phyloP scores from a whole-genome alignment of 192 early-diverging fungal genomes.

The Coemansia sp. region DNA sequence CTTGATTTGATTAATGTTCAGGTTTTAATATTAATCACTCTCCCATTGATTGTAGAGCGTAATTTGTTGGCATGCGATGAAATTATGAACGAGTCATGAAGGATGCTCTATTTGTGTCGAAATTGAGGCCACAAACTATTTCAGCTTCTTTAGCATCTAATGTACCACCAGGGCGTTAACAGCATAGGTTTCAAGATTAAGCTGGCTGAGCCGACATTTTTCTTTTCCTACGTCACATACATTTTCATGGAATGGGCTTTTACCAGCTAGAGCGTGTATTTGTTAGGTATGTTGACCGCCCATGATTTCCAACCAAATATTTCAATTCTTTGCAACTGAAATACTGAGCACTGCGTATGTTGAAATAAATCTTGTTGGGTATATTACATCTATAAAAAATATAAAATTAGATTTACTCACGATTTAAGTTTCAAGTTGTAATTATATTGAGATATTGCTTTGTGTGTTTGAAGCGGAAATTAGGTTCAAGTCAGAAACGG shows the following conservation, averaged over 20 bases:
- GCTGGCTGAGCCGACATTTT: slow-evolving; percentile 14
- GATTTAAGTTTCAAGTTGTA: too few species aligned
- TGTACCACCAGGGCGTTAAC: slow-evolving; percentile 21
- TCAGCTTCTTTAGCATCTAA: slow-evolving; percentile 22
- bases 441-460: too few species aligned
- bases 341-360: slow-evolving; percentile 30
- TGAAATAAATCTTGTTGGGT: too few species aligned
- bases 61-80: too few species aligned
- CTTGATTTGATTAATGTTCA: too few species aligned
- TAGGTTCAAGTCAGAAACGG: too few species aligned
- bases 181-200: slow-evolving; percentile 11
- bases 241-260: slow-evolving; percentile 28
- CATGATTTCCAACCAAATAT: slow-evolving; percentile 15
- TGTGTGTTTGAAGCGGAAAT: too few species aligned
- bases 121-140: slow-evolving; percentile 1
- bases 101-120: slow-evolving; percentile 4
- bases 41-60: too few species aligned
- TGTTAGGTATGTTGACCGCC: slow-evolving; percentile 15
- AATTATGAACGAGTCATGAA: too few species aligned
- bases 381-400: too few species aligned
- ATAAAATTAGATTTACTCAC: too few species aligned
- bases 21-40: background rate
- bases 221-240: slow-evolving; percentile 12
- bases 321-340: slow-evolving; percentile 14
- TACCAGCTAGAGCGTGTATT: slow-evolving; percentile 36